phyloP scores from a whole-genome alignment of 1,139 yeast genomes.

The Candida tropicalis region DNA sequence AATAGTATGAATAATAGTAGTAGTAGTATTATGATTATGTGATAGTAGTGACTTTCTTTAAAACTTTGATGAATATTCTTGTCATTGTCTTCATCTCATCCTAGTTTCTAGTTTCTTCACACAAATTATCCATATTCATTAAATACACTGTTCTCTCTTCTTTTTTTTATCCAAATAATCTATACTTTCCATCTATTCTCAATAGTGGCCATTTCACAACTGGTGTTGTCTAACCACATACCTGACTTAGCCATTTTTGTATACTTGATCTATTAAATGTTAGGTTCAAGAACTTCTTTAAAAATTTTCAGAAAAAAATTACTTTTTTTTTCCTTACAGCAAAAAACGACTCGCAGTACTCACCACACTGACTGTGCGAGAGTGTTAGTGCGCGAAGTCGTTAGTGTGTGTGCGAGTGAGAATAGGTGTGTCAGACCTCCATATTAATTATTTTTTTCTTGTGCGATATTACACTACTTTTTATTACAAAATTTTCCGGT shows the following conservation, averaged over 20 bases:
- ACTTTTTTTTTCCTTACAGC: slow-evolving; percentile 2
- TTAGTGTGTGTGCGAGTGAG: neutral
- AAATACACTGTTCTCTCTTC: neutral
- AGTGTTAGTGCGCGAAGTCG: no score
- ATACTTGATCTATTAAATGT: slow-evolving; percentile 16
- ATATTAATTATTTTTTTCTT: neutral
- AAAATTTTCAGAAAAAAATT: slow-evolving; percentile 12
- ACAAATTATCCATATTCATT: neutral
- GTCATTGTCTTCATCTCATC: neutral
- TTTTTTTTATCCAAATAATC: neutral
- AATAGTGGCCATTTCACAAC: neutral
- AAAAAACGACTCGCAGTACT: neutral
- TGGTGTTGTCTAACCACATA: slow-evolving; percentile 35
- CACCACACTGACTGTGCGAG: neutral
- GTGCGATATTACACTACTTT: neutral
- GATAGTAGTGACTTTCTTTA: no score
- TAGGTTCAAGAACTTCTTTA: slow-evolving; percentile 6
- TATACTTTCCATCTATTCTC: neutral
- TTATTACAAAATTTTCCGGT: no score
- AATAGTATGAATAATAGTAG: no score
- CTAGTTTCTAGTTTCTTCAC: no score
- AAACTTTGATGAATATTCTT: no score
- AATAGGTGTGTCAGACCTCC: slow-evolving; percentile 4
- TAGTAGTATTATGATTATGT: no score
- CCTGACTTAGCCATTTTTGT: slow-evolving; percentile 63